Conservation (phyloP, 208 protist genomes). For the Angomonas deanei region DNA sequence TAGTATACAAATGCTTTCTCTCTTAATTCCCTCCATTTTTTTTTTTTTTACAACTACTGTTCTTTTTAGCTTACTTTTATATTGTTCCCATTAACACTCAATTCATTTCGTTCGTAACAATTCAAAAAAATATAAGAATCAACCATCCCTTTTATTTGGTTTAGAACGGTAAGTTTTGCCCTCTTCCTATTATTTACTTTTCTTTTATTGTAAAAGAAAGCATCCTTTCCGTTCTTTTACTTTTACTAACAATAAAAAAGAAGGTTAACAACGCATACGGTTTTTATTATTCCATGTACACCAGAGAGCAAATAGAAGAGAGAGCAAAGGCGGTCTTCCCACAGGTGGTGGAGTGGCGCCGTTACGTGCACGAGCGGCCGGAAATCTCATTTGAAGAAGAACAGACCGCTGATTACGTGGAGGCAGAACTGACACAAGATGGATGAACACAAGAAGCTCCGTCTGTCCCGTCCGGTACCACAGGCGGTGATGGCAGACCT, state of each 20-base stretch:
- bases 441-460: constrained; percentile 16
- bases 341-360: constrained; percentile 58
- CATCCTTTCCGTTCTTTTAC: no score
- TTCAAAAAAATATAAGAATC: no score
- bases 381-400: constrained; percentile 50
- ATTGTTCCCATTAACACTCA: not conserved
- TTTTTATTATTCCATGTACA: not conserved
- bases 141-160: no score
- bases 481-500: constrained; percentile 46
- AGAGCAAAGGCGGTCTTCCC: constrained; percentile 20
- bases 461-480: constrained; percentile 32
- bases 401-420: constrained; percentile 52
- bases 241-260: constrained; percentile 1
- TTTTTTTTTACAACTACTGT: not conserved
- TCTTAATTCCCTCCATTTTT: no score
- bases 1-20: no score
- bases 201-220: not conserved
- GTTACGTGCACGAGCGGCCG: constrained; percentile 52
- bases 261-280: not conserved
- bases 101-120: not conserved
- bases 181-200: not conserved
- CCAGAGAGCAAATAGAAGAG: constrained; percentile 13
- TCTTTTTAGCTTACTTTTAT: not conserved
- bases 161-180: no score
- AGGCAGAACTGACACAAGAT: constrained; percentile 26